Base-by-base conservation (phyloP, 2,329 filamentous ascomycete species). In the Hypoxylon rubiginosum region DNA sequence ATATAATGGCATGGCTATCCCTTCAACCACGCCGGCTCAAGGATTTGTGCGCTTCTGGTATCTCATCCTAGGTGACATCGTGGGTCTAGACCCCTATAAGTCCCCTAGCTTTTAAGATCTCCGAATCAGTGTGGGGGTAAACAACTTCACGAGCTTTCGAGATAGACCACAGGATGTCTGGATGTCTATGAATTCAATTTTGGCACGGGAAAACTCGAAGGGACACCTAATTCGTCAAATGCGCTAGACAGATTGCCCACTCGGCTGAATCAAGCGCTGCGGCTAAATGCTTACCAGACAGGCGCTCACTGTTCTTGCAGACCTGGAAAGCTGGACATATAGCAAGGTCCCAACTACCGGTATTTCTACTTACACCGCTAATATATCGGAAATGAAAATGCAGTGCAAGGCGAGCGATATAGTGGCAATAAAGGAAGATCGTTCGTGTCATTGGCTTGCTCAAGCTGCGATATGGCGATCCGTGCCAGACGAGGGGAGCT, bases 381-480 rank as follows among this genome's bases (percentile, higher is more conserved):
- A 68, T 70, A 67, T 70, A 63, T 60, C 32, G 15, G 49, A 62
- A 52, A 65, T 65, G 59, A 58, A 46, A 4, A 51, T 57, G 53
- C n/a, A 49, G 30, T 24, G 11, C 19, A 9, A 49, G 28, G 2
- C 17, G 19, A 49, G 32, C 58, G 48, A 58, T 54, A 43, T 13
- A 39, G 51, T 39, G 36, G 34, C 1, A 57, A 57, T 28, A 26
- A n/a, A n/a, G 3, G 15, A 13, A 9, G 26, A 30, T 41, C 11
- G 1, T 15, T 19, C 26, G 11, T 62, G 17, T 10, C 6, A 69
- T 69, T 69, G 55, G 64, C 46, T 52, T 62, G 11, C 13, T 55
- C 4, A n/a, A 39, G 19, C 7, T 49, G 46, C 36, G 19, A 48
- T 48, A 69, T 58, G 51, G 48, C 11, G 30, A 55, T 57, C 50